Percentiles rank a stretch among this genome's conserved stretches.
These are phyloP conservation scores for Moringa oleifera DNA, from an alignment of 345 rosid genomes.

Conservation along the genomic window DNA sequence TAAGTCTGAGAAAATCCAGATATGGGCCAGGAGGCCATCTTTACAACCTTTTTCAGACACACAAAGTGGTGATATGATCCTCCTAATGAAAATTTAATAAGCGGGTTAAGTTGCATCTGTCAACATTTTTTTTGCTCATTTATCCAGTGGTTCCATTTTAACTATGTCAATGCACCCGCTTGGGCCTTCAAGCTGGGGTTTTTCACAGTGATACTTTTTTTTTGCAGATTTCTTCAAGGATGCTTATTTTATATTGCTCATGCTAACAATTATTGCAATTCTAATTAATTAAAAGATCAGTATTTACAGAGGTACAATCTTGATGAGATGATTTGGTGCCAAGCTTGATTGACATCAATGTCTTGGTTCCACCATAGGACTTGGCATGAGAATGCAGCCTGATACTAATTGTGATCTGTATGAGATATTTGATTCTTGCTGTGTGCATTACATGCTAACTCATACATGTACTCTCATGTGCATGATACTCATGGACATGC, in stretches of 20 bases:
- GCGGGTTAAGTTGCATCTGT: background rate
- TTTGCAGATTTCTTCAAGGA: constrained; percentile 39
- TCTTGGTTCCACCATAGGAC: background rate
- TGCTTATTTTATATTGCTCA: constrained; percentile 18
- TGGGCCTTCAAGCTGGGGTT: constrained; percentile 26
- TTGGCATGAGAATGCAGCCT: background rate
- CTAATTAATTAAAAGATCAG: constrained; percentile 11
- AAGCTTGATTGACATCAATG: background rate
- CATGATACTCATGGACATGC: background rate
- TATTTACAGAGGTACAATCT: constrained; percentile 10
- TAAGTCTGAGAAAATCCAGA: constrained; percentile 14
- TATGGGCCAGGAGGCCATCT: constrained; percentile 15
- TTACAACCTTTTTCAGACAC: constrained; percentile 10
- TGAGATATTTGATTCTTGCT: background rate
- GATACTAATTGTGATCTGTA: background rate
- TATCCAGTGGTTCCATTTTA: background rate
- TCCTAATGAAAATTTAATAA: too few species aligned
- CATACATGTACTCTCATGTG: background rate
- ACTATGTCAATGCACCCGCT: constrained; percentile 14
- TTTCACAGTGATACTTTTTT: constrained; percentile 31
- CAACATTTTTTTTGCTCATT: background rate
- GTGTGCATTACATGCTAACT: background rate
- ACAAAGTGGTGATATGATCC: constrained; percentile 19
- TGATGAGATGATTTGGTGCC: background rate
- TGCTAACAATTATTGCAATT: constrained; percentile 12